Base-by-base conservation (phyloP, 2,329 filamentous ascomycete genomes). In the Ascochyta fabae region DNA sequence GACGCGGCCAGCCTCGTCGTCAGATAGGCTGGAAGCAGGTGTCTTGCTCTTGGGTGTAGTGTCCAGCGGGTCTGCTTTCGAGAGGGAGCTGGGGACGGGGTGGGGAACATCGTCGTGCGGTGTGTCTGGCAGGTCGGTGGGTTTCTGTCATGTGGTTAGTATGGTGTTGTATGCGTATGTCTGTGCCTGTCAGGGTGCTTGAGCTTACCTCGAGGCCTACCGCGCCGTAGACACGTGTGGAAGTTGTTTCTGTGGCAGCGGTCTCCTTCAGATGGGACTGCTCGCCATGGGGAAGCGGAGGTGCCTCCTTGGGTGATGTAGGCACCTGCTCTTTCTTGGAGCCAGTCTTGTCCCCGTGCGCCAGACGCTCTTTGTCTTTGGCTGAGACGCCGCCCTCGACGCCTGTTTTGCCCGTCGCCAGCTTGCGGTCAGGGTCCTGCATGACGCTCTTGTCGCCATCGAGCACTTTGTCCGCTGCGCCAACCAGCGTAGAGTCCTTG, bases 371-470 rank as follows among this genome's bases (percentile, higher is more conserved):
- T 79, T 92, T 95, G 65, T 87, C 87, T 77, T 96, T 96, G 72
- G 93, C 90, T 24, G 89, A 92, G 38, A 98, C 91, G 48, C 94
- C 93, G 12, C 92, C 93, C 70, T 93, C 90, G 1, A 91, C 96
- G 35, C 94, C 94, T 4, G 91, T 96, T 42, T 93, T 94, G 73
- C 92, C 84, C 72, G 92, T 93, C 4, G 93, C 91, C 36, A 85
- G 83, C 34, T 84, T 78, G 62, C 92, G 83, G 71, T 90, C 84
- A 60, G 89, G 90, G 75, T 97, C 93, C 70, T 96, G 90, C 94
- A 97, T 97, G 55, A 97, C 92, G 36, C 93, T 92, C 72, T 96
- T 84, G 56, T 86, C 72, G n/a, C 73, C 71, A 39, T 65, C 83
- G 58, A 83, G 77, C 3, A 84, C 81, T 24, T 78, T 68, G 64